These are phyloP conservation scores for Calocybe gambosa DNA, from an alignment of 1,284 basidiomycete species.

Conservation along the genomic window DNA sequence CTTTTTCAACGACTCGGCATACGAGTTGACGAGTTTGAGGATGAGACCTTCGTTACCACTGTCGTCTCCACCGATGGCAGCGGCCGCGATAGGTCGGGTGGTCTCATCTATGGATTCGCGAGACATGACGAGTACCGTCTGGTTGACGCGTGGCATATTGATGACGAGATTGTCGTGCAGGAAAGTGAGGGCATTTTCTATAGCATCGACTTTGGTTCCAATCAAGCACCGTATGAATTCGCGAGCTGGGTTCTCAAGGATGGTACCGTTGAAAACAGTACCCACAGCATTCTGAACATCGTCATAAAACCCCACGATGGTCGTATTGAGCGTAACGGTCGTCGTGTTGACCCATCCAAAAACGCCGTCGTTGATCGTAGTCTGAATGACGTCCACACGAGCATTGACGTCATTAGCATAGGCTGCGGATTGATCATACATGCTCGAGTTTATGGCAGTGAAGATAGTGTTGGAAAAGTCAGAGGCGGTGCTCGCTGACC, in stretches of 20 bases:
- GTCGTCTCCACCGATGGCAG: slow-evolving; percentile 65
- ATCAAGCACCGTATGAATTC: slow-evolving; percentile 88
- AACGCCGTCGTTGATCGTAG: slow-evolving; percentile 76
- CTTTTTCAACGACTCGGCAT: slow-evolving; percentile 66
- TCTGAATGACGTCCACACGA: slow-evolving; percentile 64
- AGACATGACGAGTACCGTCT: slow-evolving; percentile 72
- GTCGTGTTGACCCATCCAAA: slow-evolving; percentile 96
- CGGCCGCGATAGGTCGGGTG: slow-evolving; percentile 67
- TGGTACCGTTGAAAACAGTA: slow-evolving; percentile 74
- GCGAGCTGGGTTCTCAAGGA: slow-evolving; percentile 76
- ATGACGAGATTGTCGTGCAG: slow-evolving; percentile 83
- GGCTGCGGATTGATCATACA: slow-evolving; percentile 69
- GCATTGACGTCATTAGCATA: slow-evolving; percentile 77
- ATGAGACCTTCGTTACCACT: slow-evolving; percentile 61
- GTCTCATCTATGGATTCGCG: slow-evolving; percentile 66
- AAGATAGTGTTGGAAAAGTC: slow-evolving; percentile 71
- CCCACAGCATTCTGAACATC: slow-evolving; percentile 69
- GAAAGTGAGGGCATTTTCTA: slow-evolving; percentile 89
- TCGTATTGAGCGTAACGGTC: slow-evolving; percentile 79
- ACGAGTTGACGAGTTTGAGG: slow-evolving; percentile 66
- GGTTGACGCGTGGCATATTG: slow-evolving; percentile 69
- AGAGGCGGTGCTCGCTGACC: slow-evolving; percentile 52
- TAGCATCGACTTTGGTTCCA: slow-evolving; percentile 80
- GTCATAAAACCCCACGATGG: slow-evolving; percentile 68
- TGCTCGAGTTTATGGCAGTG: slow-evolving; percentile 72